Conservation (phyloP, 2,329 filamentous ascomycete genomes). For the Ophiocordyceps unilateralis region DNA sequence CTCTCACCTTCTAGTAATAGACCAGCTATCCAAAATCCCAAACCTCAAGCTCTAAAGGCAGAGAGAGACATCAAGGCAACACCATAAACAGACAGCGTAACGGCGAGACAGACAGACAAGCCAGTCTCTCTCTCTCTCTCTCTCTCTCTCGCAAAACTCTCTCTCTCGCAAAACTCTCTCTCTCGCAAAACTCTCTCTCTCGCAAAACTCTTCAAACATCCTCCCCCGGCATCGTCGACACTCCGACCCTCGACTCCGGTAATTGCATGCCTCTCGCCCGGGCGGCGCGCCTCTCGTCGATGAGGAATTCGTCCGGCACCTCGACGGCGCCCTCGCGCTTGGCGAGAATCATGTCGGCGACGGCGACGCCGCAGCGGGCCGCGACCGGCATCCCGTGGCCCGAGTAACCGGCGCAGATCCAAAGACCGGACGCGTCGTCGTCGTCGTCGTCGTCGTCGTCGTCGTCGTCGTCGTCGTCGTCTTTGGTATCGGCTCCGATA, state of each 20-base stretch:
- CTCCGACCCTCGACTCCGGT: slow-evolving; percentile 2
- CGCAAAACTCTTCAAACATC: too few relatives aligned
- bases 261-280: slow-evolving; percentile 7
- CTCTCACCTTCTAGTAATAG: too few relatives aligned
- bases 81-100: too few relatives aligned
- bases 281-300: slow-evolving; percentile 16
- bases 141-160: too few relatives aligned
- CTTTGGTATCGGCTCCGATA: slow-evolving; percentile 20
- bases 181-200: not conserved
- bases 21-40: too few relatives aligned
- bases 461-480: not conserved
- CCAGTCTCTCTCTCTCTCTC: too few relatives aligned
- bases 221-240: not conserved
- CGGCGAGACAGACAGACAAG: too few relatives aligned
- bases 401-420: slow-evolving; percentile 48
- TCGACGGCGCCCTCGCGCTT: slow-evolving; percentile 14
- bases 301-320: slow-evolving; percentile 24
- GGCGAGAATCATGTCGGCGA: slow-evolving; percentile 40
- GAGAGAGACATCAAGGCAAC: too few relatives aligned
- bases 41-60: too few relatives aligned
- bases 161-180: not conserved
- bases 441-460: too few relatives aligned
- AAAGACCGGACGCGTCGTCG: slow-evolving; percentile 31
- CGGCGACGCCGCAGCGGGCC: slow-evolving; percentile 46
- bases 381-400: slow-evolving; percentile 66